Evolutionary conservation across 129 eudicot genomes (phyloP), one percentile per base, ranked within the genome.

Genomic region (Saussurea involucrata): DNA sequence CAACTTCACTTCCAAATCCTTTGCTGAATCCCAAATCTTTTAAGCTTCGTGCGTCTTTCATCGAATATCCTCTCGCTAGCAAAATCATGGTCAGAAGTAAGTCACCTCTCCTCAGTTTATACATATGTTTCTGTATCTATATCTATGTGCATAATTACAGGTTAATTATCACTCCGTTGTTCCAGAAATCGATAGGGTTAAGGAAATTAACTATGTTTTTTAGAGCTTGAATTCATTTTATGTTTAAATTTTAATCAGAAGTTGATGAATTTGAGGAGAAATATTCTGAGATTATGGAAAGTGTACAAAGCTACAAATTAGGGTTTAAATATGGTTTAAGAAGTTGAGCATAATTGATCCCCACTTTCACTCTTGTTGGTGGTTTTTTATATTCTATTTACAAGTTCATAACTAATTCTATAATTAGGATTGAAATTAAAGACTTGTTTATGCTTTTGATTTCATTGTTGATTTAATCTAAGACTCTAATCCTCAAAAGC

Each of bases 41-140:
- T 24, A 82, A 71, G 55, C 83, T 81, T 3, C 77, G 78, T 27
- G 87, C 92, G 17, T 78, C 80, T 70, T 73, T 76, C 74, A 13
- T 55, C 18, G 80, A 85, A 28, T 90, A 83, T 74, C 96, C 96
- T 22, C 85, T 90, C 10, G 92, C 92, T 15, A 90, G 86, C 92
- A 90, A 87, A 74, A 82, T 90, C 76, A 83, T 85, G 49, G 96
- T 90, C 73, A 83, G 83, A 85, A 90, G 96, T 87, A 87, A 90
- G 92, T 77, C 13, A 33, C 66, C n/a, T 6, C 15, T 28, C 67
- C 69, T 25, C 84, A 22, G 2, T 68, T 25, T 34, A 40, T 68
- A 46, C 24, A 33, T 24, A 22, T 27, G 69, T 10, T 65, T 32
- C 40, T 32, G 17, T 9, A 69, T 69, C 24, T 69, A 8, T 36